Evolutionary conservation across 1,284 basidiomycete species (phyloP), one percentile per base, ranked within the genome.

Genomic region (Rhodotorula sp.): DNA sequence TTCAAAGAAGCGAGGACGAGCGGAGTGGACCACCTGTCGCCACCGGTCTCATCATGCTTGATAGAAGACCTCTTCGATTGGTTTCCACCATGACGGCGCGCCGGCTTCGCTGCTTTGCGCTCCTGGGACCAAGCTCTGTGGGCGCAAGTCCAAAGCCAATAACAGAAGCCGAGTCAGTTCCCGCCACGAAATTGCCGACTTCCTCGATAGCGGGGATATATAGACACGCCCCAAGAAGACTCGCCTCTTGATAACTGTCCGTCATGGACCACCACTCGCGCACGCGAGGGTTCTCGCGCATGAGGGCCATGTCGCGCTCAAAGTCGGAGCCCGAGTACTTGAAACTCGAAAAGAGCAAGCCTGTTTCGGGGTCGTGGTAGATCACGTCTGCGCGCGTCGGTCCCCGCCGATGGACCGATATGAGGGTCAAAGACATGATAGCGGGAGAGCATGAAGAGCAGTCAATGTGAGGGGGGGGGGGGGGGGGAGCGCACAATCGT

Each of bases 11-110:
- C n/a, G n/a, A n/a, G n/a, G n/a, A n/a, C n/a, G n/a, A 23, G 21
- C n/a, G 14, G 21, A 14, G 23, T n/a, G 14, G n/a, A n/a, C n/a
- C 21, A 6, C n/a, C 52, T 54, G 6, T 21, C 21, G n/a, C n/a
- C 54, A 20, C 18, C 23, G 48, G 48, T 6, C 48, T 23, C 15
- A 34, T 56, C 29, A 56, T 18, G 54, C 54, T 26, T 56, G 54
- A 56, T 56, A 56, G 54, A 56, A 56, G n/a, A 56, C 54, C n/a
- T 56, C 54, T 31, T 56, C 54, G 26, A 56, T 12, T 20, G 54
- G 54, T 56, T 56, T 56, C 54, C 54, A 56, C 54, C 54, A 56
- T 14, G 54, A 56, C 8, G 54, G 54, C 12, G 16, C 23, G 8
- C 54, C 54, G 7, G 54, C 26, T 29, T 56, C 54, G 54, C 54